phyloP scores from a whole-genome alignment of 2,329 filamentous ascomycete genomes.

The Pseudogymnoascus sp. region DNA sequence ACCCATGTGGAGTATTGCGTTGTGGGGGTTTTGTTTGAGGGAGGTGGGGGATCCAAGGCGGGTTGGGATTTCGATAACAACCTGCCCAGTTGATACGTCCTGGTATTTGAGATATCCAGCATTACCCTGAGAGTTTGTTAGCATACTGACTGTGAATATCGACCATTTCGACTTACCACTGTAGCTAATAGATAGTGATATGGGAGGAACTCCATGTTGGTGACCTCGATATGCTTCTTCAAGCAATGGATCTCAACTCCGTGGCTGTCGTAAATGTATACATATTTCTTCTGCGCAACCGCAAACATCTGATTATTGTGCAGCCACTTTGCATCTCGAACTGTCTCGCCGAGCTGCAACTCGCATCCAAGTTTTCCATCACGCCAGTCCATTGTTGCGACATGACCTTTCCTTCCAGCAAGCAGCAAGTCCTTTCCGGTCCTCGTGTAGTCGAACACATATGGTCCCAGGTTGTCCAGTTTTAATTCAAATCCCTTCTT shows the following conservation, averaged over 20 bases:
- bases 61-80: slow-evolving; percentile 79
- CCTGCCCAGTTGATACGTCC: slow-evolving; percentile 86
- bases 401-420: slow-evolving; percentile 84
- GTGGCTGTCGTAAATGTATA: slow-evolving; percentile 90
- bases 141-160: background rate
- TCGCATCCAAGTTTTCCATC: slow-evolving; percentile 88
- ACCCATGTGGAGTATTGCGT: slow-evolving; percentile 84
- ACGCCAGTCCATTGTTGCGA: slow-evolving; percentile 95
- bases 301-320: slow-evolving; percentile 95
- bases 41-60: slow-evolving; percentile 77
- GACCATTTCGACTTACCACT: slow-evolving; percentile 48
- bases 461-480: slow-evolving; percentile 75
- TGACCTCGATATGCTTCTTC: slow-evolving; percentile 82
- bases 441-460: slow-evolving; percentile 79
- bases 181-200: slow-evolving; percentile 94
- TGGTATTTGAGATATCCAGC: slow-evolving; percentile 87
- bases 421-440: slow-evolving; percentile 83
- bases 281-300: slow-evolving; percentile 90
- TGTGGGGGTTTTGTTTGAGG: slow-evolving; percentile 81
- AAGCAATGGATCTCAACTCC: slow-evolving; percentile 91
- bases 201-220: slow-evolving; percentile 89
- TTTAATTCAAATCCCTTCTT: slow-evolving; percentile 91
- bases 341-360: slow-evolving; percentile 80
- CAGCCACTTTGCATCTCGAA: slow-evolving; percentile 83
- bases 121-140: slow-evolving; percentile 49